phyloP scores from a whole-genome alignment of 495 filamentous ascomycete species.

The Glarea lozoyensis region DNA sequence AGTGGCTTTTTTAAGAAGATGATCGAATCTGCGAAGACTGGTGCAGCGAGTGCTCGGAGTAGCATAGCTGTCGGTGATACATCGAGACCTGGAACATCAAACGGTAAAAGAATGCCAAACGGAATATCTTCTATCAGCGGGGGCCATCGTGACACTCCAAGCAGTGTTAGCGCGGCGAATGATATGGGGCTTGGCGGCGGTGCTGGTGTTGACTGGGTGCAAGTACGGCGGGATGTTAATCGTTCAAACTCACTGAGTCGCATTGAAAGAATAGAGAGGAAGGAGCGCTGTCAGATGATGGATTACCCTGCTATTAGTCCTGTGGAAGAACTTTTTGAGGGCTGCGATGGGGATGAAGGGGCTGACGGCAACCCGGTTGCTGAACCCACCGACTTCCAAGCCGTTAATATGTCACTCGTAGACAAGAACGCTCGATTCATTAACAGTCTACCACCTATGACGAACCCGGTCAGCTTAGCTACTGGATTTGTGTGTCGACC shows the following conservation, averaged over 20 bases:
- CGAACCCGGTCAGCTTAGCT: conserved; percentile 73
- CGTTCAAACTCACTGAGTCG: conserved; percentile 84
- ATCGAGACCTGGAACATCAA: conserved; percentile 21
- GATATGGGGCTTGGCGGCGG: conserved; percentile 55
- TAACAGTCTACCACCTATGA: conserved; percentile 80
- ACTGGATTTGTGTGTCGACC: conserved; percentile 91
- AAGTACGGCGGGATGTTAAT: conserved; percentile 91
- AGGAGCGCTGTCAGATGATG: conserved; percentile 92
- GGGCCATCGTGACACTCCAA: conserved; percentile 27
- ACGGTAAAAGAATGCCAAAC: conserved; percentile 39
- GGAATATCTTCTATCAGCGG: conserved; percentile 46
- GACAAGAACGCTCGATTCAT: conserved; percentile 95
- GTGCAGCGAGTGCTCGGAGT: conserved; percentile 79
- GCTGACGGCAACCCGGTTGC: conserved; percentile 72
- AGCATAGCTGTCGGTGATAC: conserved; percentile 64
- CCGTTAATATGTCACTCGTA: conserved; percentile 72
- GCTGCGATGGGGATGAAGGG: conserved; percentile 84
- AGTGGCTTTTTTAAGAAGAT: conserved; percentile 95
- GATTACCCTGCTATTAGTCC: conserved; percentile 81
- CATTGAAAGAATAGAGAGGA: conserved; percentile 76
- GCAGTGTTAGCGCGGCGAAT: conserved; percentile 41
- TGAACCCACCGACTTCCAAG: conserved; percentile 75
- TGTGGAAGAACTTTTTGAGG: conserved; percentile 77
- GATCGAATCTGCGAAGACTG: conserved; percentile 87
- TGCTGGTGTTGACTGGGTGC: conserved; percentile 76